Evolutionary conservation across 306 rosid genomes (phyloP).

Genomic region (Pyrus bretschneideri): DNA sequence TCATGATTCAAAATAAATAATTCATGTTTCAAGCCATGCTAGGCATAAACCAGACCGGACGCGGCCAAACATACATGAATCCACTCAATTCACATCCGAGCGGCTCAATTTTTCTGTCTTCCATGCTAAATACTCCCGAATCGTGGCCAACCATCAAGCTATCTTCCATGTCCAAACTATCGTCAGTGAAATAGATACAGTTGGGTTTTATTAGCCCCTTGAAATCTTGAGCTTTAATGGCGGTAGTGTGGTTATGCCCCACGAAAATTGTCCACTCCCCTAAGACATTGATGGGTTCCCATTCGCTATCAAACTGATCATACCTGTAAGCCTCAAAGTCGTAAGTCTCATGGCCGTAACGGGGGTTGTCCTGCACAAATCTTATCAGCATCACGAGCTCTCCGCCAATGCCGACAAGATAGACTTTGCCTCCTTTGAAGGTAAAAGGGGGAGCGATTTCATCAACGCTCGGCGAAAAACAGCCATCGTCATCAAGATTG

Average conservation of each 20-base stretch:
- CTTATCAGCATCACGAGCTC: neutral
- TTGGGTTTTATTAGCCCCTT: neutral
- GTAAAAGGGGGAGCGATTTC: neutral
- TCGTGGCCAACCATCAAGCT: neutral
- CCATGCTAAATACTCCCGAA: neutral
- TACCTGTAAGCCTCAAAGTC: constrained; percentile 5
- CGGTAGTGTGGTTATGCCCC: neutral
- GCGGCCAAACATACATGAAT: neutral
- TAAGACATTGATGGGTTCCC: neutral
- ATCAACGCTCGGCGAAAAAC: neutral
- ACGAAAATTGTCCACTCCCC: neutral
- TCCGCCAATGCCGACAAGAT: neutral
- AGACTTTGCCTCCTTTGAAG: neutral
- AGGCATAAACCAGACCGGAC: neutral
- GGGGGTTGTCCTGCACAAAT: neutral
- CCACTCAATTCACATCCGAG: neutral
- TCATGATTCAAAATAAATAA: neutral
- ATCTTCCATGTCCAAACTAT: neutral
- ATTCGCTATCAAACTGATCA: neutral
- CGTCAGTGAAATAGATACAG: constrained; percentile 3
- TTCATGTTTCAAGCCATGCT: neutral
- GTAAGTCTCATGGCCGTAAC: neutral
- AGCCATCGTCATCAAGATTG: neutral
- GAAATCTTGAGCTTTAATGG: neutral
- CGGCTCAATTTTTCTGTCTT: neutral